phyloP scores from a whole-genome alignment of 139 green algal genomes.

The Raphidocelis subcapitata region DNA sequence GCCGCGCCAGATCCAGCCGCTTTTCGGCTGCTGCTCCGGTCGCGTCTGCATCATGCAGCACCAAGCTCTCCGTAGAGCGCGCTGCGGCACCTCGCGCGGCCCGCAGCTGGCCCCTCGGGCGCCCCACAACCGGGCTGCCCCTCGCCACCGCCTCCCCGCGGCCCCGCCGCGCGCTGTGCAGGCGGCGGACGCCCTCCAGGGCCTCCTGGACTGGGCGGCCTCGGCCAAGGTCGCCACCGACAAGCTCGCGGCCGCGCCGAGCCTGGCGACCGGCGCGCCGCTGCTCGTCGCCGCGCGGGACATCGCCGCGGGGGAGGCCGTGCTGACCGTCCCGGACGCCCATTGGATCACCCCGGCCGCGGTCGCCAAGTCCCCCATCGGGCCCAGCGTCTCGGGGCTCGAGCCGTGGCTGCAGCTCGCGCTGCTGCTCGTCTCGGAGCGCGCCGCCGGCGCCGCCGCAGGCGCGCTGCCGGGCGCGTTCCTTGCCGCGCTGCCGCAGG shows the following conservation, averaged over 20 bases:
- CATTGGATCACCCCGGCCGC: slow-evolving; percentile 27
- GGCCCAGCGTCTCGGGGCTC: slow-evolving; percentile 4
- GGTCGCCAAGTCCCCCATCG: slow-evolving; percentile 28
- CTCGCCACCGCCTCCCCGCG: no score
- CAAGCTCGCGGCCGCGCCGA: slow-evolving; percentile 9
- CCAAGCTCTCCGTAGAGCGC: no score
- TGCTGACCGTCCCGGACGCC: slow-evolving; percentile 31
- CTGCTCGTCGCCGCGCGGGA: slow-evolving; percentile 38
- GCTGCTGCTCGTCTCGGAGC: slow-evolving; percentile 73
- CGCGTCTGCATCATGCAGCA: no score
- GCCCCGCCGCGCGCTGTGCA: slow-evolving; percentile 12
- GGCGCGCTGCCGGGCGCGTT: slow-evolving; percentile 36
- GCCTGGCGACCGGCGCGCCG: slow-evolving; percentile 28
- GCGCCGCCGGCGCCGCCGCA: slow-evolving; percentile 20
- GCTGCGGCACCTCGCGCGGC: no score
- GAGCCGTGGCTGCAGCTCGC: slow-evolving; percentile 79
- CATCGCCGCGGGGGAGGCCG: slow-evolving; percentile 28
- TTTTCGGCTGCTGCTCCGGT: no score
- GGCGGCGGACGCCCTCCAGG: slow-evolving; percentile 2
- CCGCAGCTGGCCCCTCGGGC: no score
- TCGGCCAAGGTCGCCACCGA: slow-evolving; percentile 24
- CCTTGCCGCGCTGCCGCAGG: slow-evolving; percentile 46
- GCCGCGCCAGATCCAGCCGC: no score
- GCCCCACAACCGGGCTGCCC: no score
- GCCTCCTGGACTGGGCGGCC: slow-evolving; percentile 20